Conservation (phyloP, 2,329 filamentous ascomycete genomes). For the Curvularia sp. region DNA sequence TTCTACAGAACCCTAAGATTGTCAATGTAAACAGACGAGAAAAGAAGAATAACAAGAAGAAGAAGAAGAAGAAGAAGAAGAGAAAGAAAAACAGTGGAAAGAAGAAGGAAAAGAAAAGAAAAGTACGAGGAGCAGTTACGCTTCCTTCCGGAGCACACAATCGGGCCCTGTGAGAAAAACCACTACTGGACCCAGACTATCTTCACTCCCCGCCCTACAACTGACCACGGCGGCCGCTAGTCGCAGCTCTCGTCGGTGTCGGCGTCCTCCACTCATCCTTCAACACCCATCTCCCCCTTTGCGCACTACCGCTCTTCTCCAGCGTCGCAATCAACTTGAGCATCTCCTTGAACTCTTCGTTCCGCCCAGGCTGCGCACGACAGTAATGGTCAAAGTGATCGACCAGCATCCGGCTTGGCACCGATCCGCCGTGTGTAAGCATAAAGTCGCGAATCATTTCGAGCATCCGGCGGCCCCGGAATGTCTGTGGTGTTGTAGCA, state of each 20-base stretch:
- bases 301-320: constrained; percentile 61
- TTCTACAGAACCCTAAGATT: no score
- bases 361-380: constrained; percentile 68
- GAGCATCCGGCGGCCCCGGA: constrained; percentile 55
- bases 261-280: constrained; percentile 60
- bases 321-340: constrained; percentile 78
- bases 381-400: constrained; percentile 89
- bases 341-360: constrained; percentile 80
- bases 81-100: neutral
- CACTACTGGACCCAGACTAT: neutral
- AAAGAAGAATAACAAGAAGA: neutral
- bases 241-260: neutral
- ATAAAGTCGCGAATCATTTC: constrained; percentile 78
- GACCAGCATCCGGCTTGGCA: constrained; percentile 83
- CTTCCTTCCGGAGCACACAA: no score
- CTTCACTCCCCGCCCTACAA: neutral
- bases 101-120: no score
- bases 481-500: constrained; percentile 31
- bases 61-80: neutral
- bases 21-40: no score
- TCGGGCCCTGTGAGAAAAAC: no score
- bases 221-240: neutral
- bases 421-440: constrained; percentile 75
- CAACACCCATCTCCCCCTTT: constrained; percentile 64
- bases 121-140: no score